Conservation (phyloP, 2,329 filamentous ascomycete species). For the Arthrobotrys musiformis region DNA sequence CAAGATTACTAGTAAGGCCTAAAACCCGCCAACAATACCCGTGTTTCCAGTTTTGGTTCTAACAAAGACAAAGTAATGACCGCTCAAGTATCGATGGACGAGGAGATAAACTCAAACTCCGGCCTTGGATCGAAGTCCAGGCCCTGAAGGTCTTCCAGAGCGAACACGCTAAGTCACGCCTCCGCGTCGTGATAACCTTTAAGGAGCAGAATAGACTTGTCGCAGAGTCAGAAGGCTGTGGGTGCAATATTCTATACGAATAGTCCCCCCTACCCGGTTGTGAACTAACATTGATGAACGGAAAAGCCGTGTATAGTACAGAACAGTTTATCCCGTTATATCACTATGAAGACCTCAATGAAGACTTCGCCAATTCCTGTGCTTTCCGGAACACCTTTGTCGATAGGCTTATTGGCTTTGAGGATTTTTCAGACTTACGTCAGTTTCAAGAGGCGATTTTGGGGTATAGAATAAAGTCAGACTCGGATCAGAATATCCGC, state of each 20-base stretch:
- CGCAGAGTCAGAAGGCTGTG: constrained; percentile 45
- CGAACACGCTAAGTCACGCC: constrained; percentile 22
- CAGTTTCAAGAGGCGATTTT: constrained; percentile 42
- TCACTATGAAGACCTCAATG: constrained; percentile 32
- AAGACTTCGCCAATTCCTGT: constrained; percentile 34
- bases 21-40: background rate
- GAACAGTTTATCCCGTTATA: constrained; percentile 48
- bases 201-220: constrained; percentile 41
- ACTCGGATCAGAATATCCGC: constrained; percentile 24
- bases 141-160: constrained; percentile 41
- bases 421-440: constrained; percentile 29
- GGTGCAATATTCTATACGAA: no score
- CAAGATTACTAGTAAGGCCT: constrained; percentile 33
- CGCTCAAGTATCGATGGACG: constrained; percentile 20
- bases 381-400: constrained; percentile 35
- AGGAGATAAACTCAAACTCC: constrained; percentile 16
- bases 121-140: constrained; percentile 35
- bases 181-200: constrained; percentile 36
- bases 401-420: constrained; percentile 34
- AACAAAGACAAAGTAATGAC: constrained; percentile 6
- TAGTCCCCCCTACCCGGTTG: no score
- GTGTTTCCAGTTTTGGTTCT: background rate
- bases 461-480: constrained; percentile 27
- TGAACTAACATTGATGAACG: background rate
- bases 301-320: constrained; percentile 12